phyloP scores from a whole-genome alignment of 345 rosid genomes.

The Lepidium sativum region DNA sequence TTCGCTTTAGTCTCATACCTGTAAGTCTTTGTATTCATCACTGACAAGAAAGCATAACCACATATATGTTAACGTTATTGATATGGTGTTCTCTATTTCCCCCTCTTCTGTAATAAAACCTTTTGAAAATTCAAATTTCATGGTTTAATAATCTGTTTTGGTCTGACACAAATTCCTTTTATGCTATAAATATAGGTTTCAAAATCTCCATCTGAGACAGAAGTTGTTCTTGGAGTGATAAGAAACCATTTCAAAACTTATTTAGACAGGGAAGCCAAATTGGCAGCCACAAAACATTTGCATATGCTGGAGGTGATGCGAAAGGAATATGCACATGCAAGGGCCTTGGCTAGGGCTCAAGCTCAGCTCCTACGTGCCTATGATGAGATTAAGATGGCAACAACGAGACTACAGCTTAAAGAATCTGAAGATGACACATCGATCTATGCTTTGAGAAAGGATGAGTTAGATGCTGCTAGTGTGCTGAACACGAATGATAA shows the following conservation, averaged over 20 bases:
- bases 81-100: not conserved
- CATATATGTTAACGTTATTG: not conserved
- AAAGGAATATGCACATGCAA: constrained; percentile 76
- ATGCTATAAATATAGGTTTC: constrained; percentile 45
- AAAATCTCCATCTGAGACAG: constrained; percentile 79
- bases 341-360: constrained; percentile 76
- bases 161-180: not conserved
- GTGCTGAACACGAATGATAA: constrained; percentile 72
- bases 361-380: constrained; percentile 78
- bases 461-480: constrained; percentile 69
- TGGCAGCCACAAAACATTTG: constrained; percentile 62
- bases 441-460: constrained; percentile 59
- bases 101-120: not conserved
- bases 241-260: constrained; percentile 60
- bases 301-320: constrained; percentile 83
- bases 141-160: not conserved
- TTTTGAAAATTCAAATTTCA: not conserved
- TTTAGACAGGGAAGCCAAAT: constrained; percentile 45
- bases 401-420: constrained; percentile 67
- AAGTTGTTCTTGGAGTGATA: constrained; percentile 82
- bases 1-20: not conserved
- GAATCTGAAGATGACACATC: constrained; percentile 71
- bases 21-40: not conserved
- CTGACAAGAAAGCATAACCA: not conserved
- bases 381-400: constrained; percentile 92